Conservation (phyloP, 805 yeast genomes). For the Wickerhamomyces queroliae region DNA sequence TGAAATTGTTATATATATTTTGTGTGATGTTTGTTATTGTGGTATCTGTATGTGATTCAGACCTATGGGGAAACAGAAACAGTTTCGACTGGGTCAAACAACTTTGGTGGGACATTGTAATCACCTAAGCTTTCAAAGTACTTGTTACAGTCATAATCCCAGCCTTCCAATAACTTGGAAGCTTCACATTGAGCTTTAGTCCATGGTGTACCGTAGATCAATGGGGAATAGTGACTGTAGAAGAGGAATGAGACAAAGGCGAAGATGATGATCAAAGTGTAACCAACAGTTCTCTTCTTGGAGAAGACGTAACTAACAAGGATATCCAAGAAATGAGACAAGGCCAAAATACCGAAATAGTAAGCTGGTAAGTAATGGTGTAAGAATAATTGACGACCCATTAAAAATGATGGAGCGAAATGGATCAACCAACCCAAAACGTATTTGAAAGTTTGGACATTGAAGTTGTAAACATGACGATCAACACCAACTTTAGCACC, state of each 20-base stretch:
- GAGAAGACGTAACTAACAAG: slow-evolving; percentile 37
- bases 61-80: too few species aligned
- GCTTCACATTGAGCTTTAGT: slow-evolving; percentile 58
- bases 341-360: slow-evolving; percentile 76
- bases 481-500: slow-evolving; percentile 44
- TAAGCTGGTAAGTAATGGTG: slow-evolving; percentile 93
- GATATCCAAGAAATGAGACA: slow-evolving; percentile 63
- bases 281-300: slow-evolving; percentile 38
- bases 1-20: background rate
- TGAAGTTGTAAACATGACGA: slow-evolving; percentile 57
- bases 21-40: background rate
- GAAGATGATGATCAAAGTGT: slow-evolving; percentile 40
- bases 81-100: background rate
- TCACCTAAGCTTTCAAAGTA: slow-evolving; percentile 21
- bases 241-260: slow-evolving; percentile 44
- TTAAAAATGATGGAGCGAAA: slow-evolving; percentile 69
- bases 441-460: slow-evolving; percentile 55
- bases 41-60: too few species aligned
- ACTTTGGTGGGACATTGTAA: background rate
- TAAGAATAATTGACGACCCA: slow-evolving; percentile 90
- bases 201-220: slow-evolving; percentile 80
- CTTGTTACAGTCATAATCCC: slow-evolving; percentile 86
- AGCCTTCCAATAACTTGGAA: slow-evolving; percentile 52
- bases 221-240: slow-evolving; percentile 60
- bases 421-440: slow-evolving; percentile 69